Evolutionary conservation across 345 rosid species (phyloP).

Genomic region (Boechera divaricarpa): DNA sequence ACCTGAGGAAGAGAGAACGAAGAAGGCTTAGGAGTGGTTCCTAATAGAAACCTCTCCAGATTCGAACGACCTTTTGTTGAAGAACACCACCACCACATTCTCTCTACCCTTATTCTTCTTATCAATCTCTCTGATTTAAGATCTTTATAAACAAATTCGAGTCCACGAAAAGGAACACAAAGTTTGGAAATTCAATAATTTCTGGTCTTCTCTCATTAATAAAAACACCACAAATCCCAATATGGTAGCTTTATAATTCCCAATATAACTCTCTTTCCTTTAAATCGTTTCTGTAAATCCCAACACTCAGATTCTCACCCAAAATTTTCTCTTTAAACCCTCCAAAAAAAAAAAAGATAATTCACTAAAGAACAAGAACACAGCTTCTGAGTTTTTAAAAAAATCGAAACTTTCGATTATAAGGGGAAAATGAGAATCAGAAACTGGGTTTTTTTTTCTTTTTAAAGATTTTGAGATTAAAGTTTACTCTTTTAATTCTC

Average conservation of each 20-base stretch:
- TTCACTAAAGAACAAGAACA: slow-evolving; percentile 20
- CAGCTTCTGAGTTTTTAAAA: background rate
- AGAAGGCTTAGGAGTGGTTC: slow-evolving; percentile 48
- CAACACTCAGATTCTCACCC: slow-evolving; percentile 35
- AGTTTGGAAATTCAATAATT: slow-evolving; percentile 34
- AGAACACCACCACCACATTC: slow-evolving; percentile 49
- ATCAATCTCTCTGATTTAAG: slow-evolving; percentile 10
- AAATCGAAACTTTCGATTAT: slow-evolving; percentile 24
- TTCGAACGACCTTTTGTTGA: slow-evolving; percentile 45
- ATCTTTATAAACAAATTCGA: slow-evolving; percentile 20
- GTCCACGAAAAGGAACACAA: background rate
- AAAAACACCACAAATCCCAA: slow-evolving; percentile 31
- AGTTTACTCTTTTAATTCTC: background rate
- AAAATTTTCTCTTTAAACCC: background rate
- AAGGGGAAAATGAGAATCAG: slow-evolving; percentile 16
- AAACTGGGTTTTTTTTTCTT: background rate
- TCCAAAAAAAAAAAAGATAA: background rate
- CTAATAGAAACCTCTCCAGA: slow-evolving; percentile 46
- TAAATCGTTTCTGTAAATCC: slow-evolving; percentile 28
- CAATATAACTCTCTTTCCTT: slow-evolving; percentile 35
- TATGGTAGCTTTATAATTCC: slow-evolving; percentile 40
- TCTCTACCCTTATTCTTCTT: slow-evolving; percentile 8
- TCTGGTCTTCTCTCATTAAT: slow-evolving; percentile 34
- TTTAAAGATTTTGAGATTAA: background rate
- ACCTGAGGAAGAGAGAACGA: slow-evolving; percentile 41